Evolutionary conservation across 495 filamentous ascomycete genomes (phyloP), one percentile per base, ranked within the genome.

Genomic region (Neurospora tetrasperma): DNA sequence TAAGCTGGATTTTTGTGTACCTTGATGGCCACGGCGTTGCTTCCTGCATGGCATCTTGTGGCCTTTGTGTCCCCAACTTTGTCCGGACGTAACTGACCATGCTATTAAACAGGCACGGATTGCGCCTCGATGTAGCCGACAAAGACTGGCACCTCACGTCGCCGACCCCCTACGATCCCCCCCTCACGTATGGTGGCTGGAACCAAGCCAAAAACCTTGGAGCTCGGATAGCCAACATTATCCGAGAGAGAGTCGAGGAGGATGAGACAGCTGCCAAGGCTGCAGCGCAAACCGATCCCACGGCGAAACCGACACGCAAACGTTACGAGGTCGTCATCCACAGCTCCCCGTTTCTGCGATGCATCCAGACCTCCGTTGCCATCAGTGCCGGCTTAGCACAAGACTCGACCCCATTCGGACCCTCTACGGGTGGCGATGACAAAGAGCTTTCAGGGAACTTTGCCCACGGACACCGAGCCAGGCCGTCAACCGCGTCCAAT

Each of bases 121-220:
- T 93, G 54, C 90, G 96, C 44, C 89, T 99, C 42, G 96, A 99
- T 80, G 92, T 93, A 62, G 93, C 94, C 73, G 94, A 98, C 84
- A 92, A 93, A 78, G 87, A 93, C 81, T 99, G 96, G 96, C 94
- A 98, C 82, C 86, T 97, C 14, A 90, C 92, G n/a, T 97, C 96
- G 5, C 91, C 94, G 4, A 95, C 92, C 4, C 96, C 96, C 6
- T 98, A 98, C 84, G 95, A 99, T 74, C 92, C 96, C 59, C 96
- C 96, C 54, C 86, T 99, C 68, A 97, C 94, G 18, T 98, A 97
- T 78, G 91, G 93, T 73, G 96, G 96, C 62, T 98, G 94, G 94
- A 87, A 88, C 23, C 95, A 98, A 79, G 89, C 91, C 70, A 90
- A 91, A 73, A 89, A 88, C 10, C 84, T 98, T 3, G 96, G 96